Evolutionary conservation across 768 basidiomycete genomes (phyloP).

Genomic region (Agaricus blazei): DNA sequence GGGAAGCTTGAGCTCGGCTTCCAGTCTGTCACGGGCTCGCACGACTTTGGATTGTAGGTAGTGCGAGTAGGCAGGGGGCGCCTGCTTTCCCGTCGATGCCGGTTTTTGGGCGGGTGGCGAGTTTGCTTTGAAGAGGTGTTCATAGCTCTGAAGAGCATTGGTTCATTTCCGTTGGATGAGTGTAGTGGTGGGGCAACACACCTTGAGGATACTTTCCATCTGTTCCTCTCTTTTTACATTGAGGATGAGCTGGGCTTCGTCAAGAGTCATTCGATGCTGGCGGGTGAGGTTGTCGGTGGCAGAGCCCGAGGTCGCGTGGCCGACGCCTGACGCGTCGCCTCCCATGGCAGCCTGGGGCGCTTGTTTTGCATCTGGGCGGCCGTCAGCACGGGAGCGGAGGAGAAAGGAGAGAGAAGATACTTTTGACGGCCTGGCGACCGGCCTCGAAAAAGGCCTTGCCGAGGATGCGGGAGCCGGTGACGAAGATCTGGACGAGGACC

Average conservation of each 20-base stretch:
- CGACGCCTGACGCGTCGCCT: constrained; percentile 67
- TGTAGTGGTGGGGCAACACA: constrained; percentile 24
- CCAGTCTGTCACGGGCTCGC: constrained; percentile 89
- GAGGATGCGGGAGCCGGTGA: constrained; percentile 75
- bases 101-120: constrained; percentile 53
- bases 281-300: constrained; percentile 77
- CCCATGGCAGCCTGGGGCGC: constrained; percentile 67
- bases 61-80: constrained; percentile 61
- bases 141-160: constrained; percentile 66
- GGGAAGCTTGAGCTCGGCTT: constrained; percentile 61
- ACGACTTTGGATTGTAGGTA: constrained; percentile 98
- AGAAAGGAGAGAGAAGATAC: constrained; percentile 40
- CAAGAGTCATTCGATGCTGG: constrained; percentile 87
- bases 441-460: constrained; percentile 92
- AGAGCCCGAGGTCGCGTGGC: constrained; percentile 70
- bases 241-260: constrained; percentile 91
- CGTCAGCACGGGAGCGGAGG: background rate
- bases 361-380: constrained; percentile 69
- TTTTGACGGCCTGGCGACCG: constrained; percentile 87
- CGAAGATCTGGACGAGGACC: constrained; percentile 71
- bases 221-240: constrained; percentile 76
- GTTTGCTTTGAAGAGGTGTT: constrained; percentile 90
- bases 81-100: constrained; percentile 37
- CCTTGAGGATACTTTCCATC: constrained; percentile 70
- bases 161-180: background rate